A percentile compares a stretch with the other conserved stretches of the same genome.
Conservation (phyloP, 2,329 filamentous ascomycete genomes). For the Aspergillus neoniger region DNA sequence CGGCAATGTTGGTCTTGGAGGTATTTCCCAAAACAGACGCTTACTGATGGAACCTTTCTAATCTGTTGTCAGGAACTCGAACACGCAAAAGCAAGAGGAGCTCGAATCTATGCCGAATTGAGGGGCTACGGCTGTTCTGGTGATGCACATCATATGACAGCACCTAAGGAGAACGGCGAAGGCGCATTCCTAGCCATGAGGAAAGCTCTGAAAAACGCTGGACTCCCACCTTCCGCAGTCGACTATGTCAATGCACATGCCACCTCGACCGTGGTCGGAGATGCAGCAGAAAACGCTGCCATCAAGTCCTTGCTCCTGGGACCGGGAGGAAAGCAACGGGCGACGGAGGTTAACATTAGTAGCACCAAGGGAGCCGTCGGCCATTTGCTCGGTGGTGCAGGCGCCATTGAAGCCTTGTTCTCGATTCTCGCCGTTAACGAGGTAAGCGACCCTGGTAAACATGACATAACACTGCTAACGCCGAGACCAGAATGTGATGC, state of each 20-base stretch:
- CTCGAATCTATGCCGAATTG: conserved; percentile 84
- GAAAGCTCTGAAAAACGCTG: conserved; percentile 72
- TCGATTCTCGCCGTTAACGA: conserved; percentile 75
- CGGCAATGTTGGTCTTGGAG: conserved; percentile 83
- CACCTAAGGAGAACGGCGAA: conserved; percentile 77
- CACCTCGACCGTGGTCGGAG: conserved; percentile 82
- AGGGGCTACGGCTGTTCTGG: conserved; percentile 86
- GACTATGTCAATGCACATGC: conserved; percentile 97
- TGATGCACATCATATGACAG: conserved; percentile 92
- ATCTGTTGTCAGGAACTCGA: conserved; percentile 64
- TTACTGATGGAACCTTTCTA: not conserved
- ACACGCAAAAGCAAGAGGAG: conserved; percentile 77
- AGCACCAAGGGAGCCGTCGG: conserved; percentile 93
- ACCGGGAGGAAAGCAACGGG: conserved; percentile 63
- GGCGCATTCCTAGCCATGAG: conserved; percentile 86
- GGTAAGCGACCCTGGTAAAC: conserved; percentile 53
- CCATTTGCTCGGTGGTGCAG: conserved; percentile 87
- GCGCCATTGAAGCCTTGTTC: conserved; percentile 87
- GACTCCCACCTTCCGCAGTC: conserved; percentile 67
- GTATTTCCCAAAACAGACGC: conserved; percentile 35
- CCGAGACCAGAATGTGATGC: conserved; percentile 66
- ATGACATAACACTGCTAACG: not conserved
- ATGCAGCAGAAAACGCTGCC: conserved; percentile 82
- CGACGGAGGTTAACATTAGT: conserved; percentile 74
- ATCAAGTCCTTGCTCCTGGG: conserved; percentile 77